Percentiles rank a stretch among this genome's conserved stretches.
Evolutionary conservation across 768 basidiomycete genomes (phyloP).

Genomic region (Cubamyces sp.): DNA sequence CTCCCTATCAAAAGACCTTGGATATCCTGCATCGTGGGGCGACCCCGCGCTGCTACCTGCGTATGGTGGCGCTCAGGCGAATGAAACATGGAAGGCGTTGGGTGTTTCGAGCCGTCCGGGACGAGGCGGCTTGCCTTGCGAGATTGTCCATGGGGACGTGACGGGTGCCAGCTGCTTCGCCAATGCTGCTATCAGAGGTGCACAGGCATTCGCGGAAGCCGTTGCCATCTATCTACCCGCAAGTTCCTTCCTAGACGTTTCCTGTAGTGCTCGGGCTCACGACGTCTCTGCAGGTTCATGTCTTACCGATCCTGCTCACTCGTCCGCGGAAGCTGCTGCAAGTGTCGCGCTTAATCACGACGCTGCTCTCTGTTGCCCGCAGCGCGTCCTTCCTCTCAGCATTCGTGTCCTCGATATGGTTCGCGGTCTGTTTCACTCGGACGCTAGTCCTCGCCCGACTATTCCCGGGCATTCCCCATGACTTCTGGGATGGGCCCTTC

Average conservation of each 20-base stretch:
- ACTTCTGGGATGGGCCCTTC: constrained; percentile 79
- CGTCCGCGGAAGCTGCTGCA: constrained; percentile 57
- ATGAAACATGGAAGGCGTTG: constrained; percentile 57
- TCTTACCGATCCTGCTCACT: constrained; percentile 66
- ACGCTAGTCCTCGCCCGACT: constrained; percentile 65
- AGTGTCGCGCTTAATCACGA: constrained; percentile 43
- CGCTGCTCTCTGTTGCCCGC: constrained; percentile 55
- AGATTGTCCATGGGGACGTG: constrained; percentile 68
- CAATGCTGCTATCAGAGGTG: constrained; percentile 58
- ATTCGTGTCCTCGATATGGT: constrained; percentile 75
- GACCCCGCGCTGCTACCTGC: constrained; percentile 63
- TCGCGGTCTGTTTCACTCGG: constrained; percentile 68
- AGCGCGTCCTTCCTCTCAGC: constrained; percentile 74
- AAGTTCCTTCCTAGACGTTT: constrained; percentile 33
- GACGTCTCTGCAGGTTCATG: constrained; percentile 57
- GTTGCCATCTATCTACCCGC: constrained; percentile 75
- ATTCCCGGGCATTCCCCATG: constrained; percentile 70
- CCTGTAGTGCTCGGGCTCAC: neutral
- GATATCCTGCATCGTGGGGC: constrained; percentile 64
- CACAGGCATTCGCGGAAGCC: constrained; percentile 63
- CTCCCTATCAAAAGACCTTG: constrained; percentile 56
- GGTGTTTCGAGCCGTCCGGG: constrained; percentile 55
- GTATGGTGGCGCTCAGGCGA: constrained; percentile 58
- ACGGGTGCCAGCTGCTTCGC: constrained; percentile 60
- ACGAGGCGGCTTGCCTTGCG: constrained; percentile 76